A percentile compares a stretch with the other conserved stretches of the same genome.
These are phyloP conservation scores for Cryptococcus hybrid DNA, from an alignment of 1,284 basidiomycete genomes.

Conservation along the genomic window DNA sequence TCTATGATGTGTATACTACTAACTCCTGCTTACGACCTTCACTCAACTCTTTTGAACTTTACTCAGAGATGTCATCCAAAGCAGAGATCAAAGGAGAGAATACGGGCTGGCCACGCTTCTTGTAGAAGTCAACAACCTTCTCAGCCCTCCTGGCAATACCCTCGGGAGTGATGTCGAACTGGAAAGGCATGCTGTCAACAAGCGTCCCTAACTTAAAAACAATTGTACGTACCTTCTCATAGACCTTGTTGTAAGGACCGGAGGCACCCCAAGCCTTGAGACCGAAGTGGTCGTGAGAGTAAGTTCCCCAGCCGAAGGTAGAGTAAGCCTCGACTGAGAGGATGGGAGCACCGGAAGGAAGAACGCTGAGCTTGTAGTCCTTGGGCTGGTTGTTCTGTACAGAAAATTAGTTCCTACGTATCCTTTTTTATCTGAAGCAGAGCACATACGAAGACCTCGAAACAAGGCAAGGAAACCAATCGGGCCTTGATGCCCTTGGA, in stretches of 20 bases:
- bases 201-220: not conserved
- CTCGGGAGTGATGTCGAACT: constrained; percentile 70
- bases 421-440: not conserved
- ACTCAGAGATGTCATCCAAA: constrained; percentile 39
- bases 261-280: constrained; percentile 80
- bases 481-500: constrained; percentile 75
- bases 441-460: constrained; percentile 65
- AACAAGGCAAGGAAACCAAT: constrained; percentile 84
- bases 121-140: constrained; percentile 86
- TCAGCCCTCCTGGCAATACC: constrained; percentile 77
- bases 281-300: constrained; percentile 86
- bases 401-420: not conserved
- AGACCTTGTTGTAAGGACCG: constrained; percentile 84
- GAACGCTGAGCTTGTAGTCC: constrained; percentile 77
- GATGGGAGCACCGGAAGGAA: constrained; percentile 85
- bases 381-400: constrained; percentile 66
- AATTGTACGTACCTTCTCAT: constrained; percentile 60
- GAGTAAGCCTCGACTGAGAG: constrained; percentile 80
- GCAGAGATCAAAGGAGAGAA: constrained; percentile 69
- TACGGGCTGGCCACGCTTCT: constrained; percentile 69
- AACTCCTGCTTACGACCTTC: too few species aligned
- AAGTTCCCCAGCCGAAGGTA: constrained; percentile 78
- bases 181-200: not conserved
- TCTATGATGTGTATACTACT: too few species aligned
- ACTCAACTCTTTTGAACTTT: too few species aligned